Evolutionary conservation across 78 protist genomes (phyloP), one percentile per base, ranked within the genome.

Genomic region (Cavenderia fasciculata): DNA sequence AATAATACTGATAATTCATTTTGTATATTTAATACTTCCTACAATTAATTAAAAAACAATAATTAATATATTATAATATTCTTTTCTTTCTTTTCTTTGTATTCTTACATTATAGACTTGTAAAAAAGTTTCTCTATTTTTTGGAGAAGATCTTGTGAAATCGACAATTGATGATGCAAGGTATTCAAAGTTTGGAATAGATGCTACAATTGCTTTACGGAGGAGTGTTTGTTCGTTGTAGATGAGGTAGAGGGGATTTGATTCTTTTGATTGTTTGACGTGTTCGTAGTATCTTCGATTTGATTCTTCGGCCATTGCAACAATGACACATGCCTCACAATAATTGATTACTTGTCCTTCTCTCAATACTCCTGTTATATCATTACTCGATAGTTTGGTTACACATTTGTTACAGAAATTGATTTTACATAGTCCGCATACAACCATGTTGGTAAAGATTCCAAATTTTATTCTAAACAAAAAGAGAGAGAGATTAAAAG

Each of bases 101-200:
- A n/a, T n/a, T n/a, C n/a, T n/a, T n/a, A n/a, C n/a, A 29, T 54
- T 33, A 43, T 82, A 82, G 16, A 82, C 89, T 16, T 36, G 61
- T 7, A 68, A 21, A 49, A 82, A 82, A 54, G 89, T 68, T 36
- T 82, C 89, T 27, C 40, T 52, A n/a, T 82, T 82, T 27, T 68
- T 82, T 65, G 76, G 18, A 6, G 49, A 41, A 68, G 77, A 75
- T 54, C 38, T 54, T 18, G 44, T 82, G 12, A 82, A 68, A 56
- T 82, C 76, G 11, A 62, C 68, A 8, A 82, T 21, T 31, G 89
- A 68, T 23, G 74, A 33, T 56, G 78, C 89, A 11, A 82, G 38
- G 56, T 82, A 82, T 56, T 82, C 89, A 43, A 82, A 82, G 31
- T 73, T 76, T 82, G 89, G 89, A 57, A 82, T 51, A 16, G 49